phyloP scores from a whole-genome alignment of 2,329 filamentous ascomycete species.

The Trichoderma simmonsii region DNA sequence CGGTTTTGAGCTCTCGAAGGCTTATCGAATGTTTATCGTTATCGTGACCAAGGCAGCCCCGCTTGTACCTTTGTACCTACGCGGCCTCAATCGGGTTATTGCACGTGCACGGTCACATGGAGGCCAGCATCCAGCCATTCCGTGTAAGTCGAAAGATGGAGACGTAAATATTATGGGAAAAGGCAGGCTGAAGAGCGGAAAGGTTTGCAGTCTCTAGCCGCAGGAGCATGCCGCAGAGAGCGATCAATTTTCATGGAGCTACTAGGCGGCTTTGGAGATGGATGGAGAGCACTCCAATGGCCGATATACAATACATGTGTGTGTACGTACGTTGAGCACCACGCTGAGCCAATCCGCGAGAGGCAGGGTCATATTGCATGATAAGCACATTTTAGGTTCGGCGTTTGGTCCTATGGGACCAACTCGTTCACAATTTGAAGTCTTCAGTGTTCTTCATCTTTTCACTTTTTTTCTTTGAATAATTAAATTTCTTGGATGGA shows the following conservation, averaged over 20 bases:
- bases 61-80: constrained; percentile 7
- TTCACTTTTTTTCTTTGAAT: background rate
- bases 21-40: background rate
- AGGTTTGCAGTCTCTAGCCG: background rate
- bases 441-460: background rate
- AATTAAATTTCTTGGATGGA: too few relatives aligned
- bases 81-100: background rate
- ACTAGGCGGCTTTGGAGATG: background rate
- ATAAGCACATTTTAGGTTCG: background rate
- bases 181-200: background rate
- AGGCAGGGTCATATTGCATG: constrained; percentile 1
- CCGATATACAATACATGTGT: background rate
- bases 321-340: background rate
- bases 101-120: constrained; percentile 18
- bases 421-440: background rate
- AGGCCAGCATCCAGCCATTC: constrained; percentile 10
- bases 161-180: background rate
- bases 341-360: background rate
- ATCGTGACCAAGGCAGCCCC: background rate
- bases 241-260: background rate
- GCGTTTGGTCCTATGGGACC: background rate
- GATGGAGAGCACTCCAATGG: background rate
- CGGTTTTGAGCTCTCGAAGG: background rate
- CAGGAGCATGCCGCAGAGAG: background rate
- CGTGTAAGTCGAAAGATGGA: constrained; percentile 18